Percentiles rank a stretch among this genome's conserved stretches.
phyloP scores from a whole-genome alignment of 1,284 basidiomycete genomes.

The Macrocystidia cucumis region DNA sequence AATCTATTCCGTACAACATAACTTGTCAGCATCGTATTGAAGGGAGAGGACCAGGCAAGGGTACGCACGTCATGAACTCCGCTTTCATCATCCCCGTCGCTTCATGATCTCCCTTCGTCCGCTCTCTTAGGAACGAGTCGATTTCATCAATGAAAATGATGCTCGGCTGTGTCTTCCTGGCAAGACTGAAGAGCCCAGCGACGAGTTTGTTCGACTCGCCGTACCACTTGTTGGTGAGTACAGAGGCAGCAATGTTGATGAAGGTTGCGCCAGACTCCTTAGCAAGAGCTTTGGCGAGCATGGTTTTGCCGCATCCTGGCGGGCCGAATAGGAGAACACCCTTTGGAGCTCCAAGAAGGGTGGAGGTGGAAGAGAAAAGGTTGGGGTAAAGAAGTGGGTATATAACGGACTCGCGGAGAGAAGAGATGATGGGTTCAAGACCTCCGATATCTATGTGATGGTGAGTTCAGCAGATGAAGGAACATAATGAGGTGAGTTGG shows the following conservation, averaged over 20 bases:
- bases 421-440: constrained; percentile 86
- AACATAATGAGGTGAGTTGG: neutral
- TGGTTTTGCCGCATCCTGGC: constrained; percentile 91
- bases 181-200: constrained; percentile 86
- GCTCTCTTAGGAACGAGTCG: constrained; percentile 89
- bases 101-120: constrained; percentile 88
- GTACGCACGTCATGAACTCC: constrained; percentile 93
- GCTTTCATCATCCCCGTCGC: constrained; percentile 99
- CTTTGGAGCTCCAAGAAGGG: constrained; percentile 67
- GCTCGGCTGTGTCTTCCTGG: constrained; percentile 75
- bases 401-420: constrained; percentile 92
- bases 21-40: constrained; percentile 5
- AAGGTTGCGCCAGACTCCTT: constrained; percentile 97
- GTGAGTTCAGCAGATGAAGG: constrained; percentile 3
- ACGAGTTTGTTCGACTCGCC: constrained; percentile 99
- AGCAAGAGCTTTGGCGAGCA: constrained; percentile 92
- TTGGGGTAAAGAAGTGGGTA: constrained; percentile 92
- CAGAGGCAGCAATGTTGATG: constrained; percentile 81
- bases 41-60: neutral
- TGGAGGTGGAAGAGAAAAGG: constrained; percentile 73
- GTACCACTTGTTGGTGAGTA: constrained; percentile 91
- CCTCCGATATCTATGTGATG: constrained; percentile 79
- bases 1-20: too few relatives aligned
- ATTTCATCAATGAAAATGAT: constrained; percentile 98
- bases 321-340: constrained; percentile 87